These are phyloP conservation scores for Chlorella sp. DNA, from an alignment of 139 green algal species.

Conservation along the genomic window DNA sequence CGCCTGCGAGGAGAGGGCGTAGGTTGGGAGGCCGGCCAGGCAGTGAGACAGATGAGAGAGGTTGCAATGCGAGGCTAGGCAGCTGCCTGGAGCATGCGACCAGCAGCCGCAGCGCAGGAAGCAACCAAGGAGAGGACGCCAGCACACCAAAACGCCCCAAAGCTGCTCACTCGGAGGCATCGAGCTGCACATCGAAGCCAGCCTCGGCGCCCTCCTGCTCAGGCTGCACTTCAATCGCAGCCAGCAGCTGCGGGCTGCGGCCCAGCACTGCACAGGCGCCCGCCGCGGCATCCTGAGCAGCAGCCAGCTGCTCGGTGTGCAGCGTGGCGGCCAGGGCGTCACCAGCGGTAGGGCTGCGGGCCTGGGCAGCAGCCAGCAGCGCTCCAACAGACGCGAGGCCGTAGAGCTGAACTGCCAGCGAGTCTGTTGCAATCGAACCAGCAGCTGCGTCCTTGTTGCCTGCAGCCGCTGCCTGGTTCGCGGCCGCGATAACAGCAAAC, in stretches of 20 bases:
- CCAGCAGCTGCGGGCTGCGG: slow-evolving; percentile 17
- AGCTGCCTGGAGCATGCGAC: too few relatives aligned
- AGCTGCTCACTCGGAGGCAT: not conserved
- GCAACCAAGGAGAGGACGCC: not conserved
- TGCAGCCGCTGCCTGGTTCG: not conserved
- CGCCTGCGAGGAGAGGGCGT: not conserved
- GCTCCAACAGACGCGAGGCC: slow-evolving; percentile 6
- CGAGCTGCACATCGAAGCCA: not conserved
- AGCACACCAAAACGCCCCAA: not conserved
- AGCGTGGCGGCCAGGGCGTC: not conserved
- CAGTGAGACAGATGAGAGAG: too few relatives aligned
- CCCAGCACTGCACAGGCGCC: slow-evolving; percentile 3
- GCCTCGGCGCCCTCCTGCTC: not conserved
- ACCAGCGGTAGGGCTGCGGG: not conserved
- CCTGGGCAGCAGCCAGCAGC: not conserved
- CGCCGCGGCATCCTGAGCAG: not conserved
- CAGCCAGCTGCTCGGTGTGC: not conserved
- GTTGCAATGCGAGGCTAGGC: too few relatives aligned
- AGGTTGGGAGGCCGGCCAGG: not conserved
- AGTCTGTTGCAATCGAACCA: not conserved
- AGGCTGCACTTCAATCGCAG: not conserved
- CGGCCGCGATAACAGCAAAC: not conserved
- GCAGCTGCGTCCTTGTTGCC: not conserved
- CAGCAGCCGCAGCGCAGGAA: not conserved
- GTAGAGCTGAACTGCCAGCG: slow-evolving; percentile 13